Evolutionary conservation across 208 protist species (phyloP).

Genomic region (Trypanosoma caninum): DNA sequence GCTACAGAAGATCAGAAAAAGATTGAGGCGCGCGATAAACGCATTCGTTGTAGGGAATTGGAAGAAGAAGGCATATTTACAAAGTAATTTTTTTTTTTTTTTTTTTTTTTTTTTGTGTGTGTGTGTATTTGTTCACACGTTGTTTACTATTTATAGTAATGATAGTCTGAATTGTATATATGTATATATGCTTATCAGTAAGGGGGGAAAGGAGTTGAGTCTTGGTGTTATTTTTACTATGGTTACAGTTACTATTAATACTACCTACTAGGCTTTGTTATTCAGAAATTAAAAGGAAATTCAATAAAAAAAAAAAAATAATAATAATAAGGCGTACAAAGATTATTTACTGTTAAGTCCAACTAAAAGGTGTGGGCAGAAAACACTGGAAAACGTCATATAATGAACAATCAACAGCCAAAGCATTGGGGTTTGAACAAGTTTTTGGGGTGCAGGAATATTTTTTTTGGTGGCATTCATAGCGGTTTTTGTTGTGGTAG

Average conservation of each 20-base stretch:
- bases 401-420: too few relatives aligned
- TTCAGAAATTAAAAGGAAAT: background rate
- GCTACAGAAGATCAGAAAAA: slow-evolving; percentile 86
- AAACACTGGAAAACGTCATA: too few relatives aligned
- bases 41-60: slow-evolving; percentile 70
- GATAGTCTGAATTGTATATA: background rate
- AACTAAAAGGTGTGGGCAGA: too few relatives aligned
- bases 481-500: too few relatives aligned
- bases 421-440: too few relatives aligned
- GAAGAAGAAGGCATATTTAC: slow-evolving; percentile 80
- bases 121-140: background rate
- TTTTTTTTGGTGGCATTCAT: too few relatives aligned
- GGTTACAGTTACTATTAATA: too few relatives aligned
- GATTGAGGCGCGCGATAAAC: slow-evolving; percentile 80
- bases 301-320: background rate
- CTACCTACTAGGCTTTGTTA: too few relatives aligned
- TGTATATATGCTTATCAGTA: background rate
- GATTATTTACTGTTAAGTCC: too few relatives aligned
- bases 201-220: too few relatives aligned
- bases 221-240: too few relatives aligned
- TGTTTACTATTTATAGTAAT: background rate
- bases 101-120: background rate
- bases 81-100: slow-evolving; percentile 19
- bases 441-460: too few relatives aligned
- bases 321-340: background rate